Conservation (phyloP, 768 basidiomycete species). For the Erythrobasidium yunnanense region DNA sequence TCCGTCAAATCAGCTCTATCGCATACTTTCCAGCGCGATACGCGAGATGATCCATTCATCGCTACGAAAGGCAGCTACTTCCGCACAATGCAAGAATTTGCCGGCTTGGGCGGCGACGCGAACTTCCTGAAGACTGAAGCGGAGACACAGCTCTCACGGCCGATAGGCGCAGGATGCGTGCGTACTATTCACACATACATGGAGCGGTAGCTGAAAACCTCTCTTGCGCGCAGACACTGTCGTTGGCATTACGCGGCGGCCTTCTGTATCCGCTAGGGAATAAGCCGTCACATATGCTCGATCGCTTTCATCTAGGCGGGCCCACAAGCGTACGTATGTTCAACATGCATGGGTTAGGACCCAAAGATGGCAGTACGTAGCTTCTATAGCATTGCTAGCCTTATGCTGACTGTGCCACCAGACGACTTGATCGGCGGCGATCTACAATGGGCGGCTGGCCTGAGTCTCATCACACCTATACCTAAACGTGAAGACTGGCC, state of each 20-base stretch:
- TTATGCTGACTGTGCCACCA: conserved; percentile 42
- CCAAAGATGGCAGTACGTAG: conserved; percentile 47
- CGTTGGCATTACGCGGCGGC: conserved; percentile 62
- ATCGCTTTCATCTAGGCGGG: conserved; percentile 87
- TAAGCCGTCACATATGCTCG: conserved; percentile 51
- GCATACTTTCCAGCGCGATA: conserved; percentile 65
- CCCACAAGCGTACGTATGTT: conserved; percentile 74
- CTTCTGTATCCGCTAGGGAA: conserved; percentile 51
- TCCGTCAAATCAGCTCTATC: conserved; percentile 71
- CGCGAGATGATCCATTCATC: conserved; percentile 51
- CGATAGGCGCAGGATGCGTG: conserved; percentile 53
- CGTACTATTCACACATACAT: conserved; percentile 39
- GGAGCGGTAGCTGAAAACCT: background rate
- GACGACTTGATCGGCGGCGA: conserved; percentile 81
- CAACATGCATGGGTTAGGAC: conserved; percentile 63
- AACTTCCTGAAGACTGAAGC: conserved; percentile 62
- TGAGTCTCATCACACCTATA: conserved; percentile 63
- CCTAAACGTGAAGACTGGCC: conserved; percentile 71
- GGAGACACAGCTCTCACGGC: conserved; percentile 55
- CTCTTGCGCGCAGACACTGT: conserved; percentile 52
- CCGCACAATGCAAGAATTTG: conserved; percentile 46
- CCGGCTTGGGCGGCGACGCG: conserved; percentile 72
- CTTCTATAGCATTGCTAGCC: background rate
- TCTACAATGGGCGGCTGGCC: conserved; percentile 63
- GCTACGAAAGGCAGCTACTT: background rate